Evolutionary conservation across 1,139 yeast genomes (phyloP), one percentile per base, ranked within the genome.

Genomic region (Yamadazyma blattariae): DNA sequence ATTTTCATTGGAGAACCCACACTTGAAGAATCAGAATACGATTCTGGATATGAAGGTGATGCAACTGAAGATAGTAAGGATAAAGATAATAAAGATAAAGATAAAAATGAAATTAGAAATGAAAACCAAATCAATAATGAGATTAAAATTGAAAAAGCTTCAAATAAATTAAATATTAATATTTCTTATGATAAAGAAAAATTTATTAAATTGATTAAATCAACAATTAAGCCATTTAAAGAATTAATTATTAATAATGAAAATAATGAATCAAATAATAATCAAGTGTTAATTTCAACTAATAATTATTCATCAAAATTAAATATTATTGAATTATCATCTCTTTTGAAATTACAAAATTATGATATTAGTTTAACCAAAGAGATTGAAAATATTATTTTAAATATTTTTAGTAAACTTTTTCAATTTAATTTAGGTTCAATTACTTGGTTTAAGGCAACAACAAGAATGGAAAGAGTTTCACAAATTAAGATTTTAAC

Each of bases 401-500:
- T 87, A 35, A 67, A 71, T 21, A 67, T 83, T 17, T 72, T 86
- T 41, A 71, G 70, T 32, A 60, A 67, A 29, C 77, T 73, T 31
- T 69, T 84, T 41, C 77, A 81, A 14, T 87, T 85, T 56, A 76
- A 79, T 24, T 57, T 87, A 22, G 95, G 95, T 5, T 72, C 77
- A 45, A 77, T 75, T 51, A 85, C 95, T 0, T 86, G 95, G 95
- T 79, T 84, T 27, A 70, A 95, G 40, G 94, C 82, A 51, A 83
- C 94, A 0, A 66, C 71, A 2, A 72, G 69, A 35, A 60, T 59
- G 6, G 74, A 74, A 41, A 66, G 95, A 32, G 54, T 56, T 17
- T 48, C 60, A 14, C 61, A 82, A 32, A 64, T 86, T 27, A 67
- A 71, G 20, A 62, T 67, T 39, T 62, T 87, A 34, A 62, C 70